These are phyloP conservation scores for Sporothrix brasiliensis DNA, from an alignment of 2,329 filamentous ascomycete species.

Conservation along the genomic window DNA sequence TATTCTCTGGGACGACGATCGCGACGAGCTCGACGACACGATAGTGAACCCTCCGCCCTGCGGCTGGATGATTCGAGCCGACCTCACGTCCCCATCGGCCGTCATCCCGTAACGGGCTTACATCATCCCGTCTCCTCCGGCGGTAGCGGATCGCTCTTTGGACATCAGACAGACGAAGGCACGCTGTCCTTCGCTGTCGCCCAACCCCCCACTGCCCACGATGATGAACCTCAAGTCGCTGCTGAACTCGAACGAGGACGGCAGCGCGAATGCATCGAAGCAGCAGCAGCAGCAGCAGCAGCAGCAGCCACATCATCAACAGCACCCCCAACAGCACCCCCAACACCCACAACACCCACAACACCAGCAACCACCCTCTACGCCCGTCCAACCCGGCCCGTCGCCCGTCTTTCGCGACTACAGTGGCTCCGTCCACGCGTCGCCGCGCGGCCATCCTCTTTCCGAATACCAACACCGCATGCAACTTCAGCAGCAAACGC, in stretches of 20 bases:
- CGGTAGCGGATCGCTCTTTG: neutral
- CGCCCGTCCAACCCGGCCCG: slow-evolving; percentile 48
- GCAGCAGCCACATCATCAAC: slow-evolving; percentile 37
- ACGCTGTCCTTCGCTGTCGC: slow-evolving; percentile 10
- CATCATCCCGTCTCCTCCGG: neutral
- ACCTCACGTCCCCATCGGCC: neutral
- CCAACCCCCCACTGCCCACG: slow-evolving; percentile 37
- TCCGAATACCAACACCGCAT: slow-evolving; percentile 47
- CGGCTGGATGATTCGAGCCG: neutral
- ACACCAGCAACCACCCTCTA: slow-evolving; percentile 40
- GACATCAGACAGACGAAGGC: neutral
- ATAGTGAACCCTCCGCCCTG: neutral
- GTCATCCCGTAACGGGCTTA: neutral
- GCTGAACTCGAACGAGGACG: slow-evolving; percentile 56
- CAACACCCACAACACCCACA: slow-evolving; percentile 33
- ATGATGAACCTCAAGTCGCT: slow-evolving; percentile 58
- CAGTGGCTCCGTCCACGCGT: slow-evolving; percentile 51
- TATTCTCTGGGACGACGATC: neutral
- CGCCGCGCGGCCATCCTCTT: slow-evolving; percentile 51
- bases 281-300: slow-evolving; percentile 38
- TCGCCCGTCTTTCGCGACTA: slow-evolving; percentile 58
- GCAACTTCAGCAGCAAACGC: slow-evolving; percentile 31
- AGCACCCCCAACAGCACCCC: slow-evolving; percentile 28
- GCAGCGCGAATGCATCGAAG: slow-evolving; percentile 39
- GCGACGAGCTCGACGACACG: neutral